Base-by-base conservation (phyloP, 164 flowering plant species). In the Piper betle region DNA sequence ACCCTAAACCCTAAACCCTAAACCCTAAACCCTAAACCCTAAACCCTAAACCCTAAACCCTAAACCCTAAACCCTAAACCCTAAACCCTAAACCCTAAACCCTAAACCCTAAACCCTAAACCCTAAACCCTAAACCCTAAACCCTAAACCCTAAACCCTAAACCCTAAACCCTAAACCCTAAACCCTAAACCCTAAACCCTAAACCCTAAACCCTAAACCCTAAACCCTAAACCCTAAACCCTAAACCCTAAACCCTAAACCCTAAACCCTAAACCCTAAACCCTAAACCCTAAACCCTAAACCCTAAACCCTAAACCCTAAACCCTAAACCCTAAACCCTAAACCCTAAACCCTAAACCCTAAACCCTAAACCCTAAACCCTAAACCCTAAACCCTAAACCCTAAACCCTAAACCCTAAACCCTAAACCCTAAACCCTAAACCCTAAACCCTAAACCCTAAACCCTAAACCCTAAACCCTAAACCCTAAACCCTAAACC, bases 1-100 rank as follows among this genome's bases (percentile, higher is more conserved):
- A 57, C 39, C 59, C 39, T 57, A 57, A 57, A 57, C 59, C 59
- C 59, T 20, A 57, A 57, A 57, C 59, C 59, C 59, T 57, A 57
- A 57, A 57, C 39, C 37, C 59, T 55, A 57, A 57, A 57, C 59
- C 37, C 59, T 20, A 54, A 54, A 54, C 56, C 59, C 37, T 37
- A 57, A 20, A 57, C 59, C 17, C 55, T 41, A 41, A 52, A 15
- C 17, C 59, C 37, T 37, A 57, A 20, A 57, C 59, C 37, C 59
- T 57, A 57, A 57, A 37, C 39, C 59, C 59, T 8, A 57, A 20
- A 57, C 59, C 59, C 37, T 37, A 57, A 20, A 57, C 41, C 37
- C 59, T 20, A 20, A 57, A 20, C 37, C 59, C 59, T 20, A 57
- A 57, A 57, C 59, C 39, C 59, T 57, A 20, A 57, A 20, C 37